phyloP scores from a whole-genome alignment of 768 basidiomycete species.

The Mycena latifolia region DNA sequence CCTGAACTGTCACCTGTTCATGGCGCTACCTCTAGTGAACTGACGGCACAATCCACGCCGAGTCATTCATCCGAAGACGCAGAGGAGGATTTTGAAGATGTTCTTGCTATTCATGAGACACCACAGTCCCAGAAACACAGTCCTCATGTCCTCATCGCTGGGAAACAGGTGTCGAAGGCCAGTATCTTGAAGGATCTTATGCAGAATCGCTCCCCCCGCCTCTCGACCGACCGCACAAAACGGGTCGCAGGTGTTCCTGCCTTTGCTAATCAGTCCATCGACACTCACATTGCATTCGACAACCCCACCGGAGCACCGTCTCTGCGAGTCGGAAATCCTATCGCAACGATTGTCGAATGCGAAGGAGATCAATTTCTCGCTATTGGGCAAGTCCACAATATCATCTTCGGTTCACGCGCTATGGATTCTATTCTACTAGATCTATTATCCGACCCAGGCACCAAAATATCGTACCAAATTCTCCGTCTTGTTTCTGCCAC shows the following conservation, averaged over 20 bases:
- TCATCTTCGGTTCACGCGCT: neutral
- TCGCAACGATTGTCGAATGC: slow-evolving; percentile 2
- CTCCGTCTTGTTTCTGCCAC: neutral
- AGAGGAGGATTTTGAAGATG: slow-evolving; percentile 9
- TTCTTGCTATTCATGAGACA: slow-evolving; percentile 1
- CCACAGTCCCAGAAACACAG: neutral
- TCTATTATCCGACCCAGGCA: slow-evolving; percentile 1
- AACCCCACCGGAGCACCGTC: neutral
- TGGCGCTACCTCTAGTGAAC: neutral
- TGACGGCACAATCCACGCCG: neutral
- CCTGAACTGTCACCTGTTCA: neutral
- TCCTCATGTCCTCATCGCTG: neutral
- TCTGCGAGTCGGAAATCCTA: slow-evolving; percentile 13
- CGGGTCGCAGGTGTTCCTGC: neutral
- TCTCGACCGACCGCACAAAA: neutral
- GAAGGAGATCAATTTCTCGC: slow-evolving; percentile 10
- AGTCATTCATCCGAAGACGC: neutral
- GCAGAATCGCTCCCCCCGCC: neutral
- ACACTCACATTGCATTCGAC: neutral
- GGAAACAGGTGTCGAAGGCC: slow-evolving; percentile 13
- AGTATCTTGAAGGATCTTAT: neutral
- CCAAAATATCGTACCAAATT: slow-evolving; percentile 3
- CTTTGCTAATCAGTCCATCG: neutral
- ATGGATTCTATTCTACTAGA: neutral
- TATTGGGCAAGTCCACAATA: neutral